Evolutionary conservation across 345 rosid species (phyloP).

Genomic region (Lepidium didymum): DNA sequence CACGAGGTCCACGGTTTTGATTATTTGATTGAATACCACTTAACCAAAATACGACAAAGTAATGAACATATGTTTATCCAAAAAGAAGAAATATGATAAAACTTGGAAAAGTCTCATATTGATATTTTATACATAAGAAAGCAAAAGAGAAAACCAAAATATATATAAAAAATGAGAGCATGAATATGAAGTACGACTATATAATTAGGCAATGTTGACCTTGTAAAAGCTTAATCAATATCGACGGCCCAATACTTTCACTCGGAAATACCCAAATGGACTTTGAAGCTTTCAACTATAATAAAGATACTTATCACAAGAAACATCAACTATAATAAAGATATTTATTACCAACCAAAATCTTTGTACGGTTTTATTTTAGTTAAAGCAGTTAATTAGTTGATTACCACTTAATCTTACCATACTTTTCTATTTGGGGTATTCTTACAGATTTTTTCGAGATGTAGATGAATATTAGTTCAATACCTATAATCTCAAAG

Average conservation of each 20-base stretch:
- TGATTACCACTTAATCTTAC: neutral
- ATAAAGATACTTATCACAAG: neutral
- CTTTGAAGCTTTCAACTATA: neutral
- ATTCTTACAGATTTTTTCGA: too few species aligned
- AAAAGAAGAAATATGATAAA: neutral
- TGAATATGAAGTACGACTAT: neutral
- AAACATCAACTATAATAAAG: neutral
- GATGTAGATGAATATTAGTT: too few species aligned
- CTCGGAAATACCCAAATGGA: neutral
- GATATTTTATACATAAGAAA: neutral
- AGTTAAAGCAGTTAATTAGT: neutral
- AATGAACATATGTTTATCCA: too few species aligned
- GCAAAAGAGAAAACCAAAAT: neutral
- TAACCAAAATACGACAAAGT: too few species aligned
- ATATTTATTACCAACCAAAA: neutral
- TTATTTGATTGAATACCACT: too few species aligned
- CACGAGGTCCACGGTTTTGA: neutral
- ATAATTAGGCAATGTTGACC: neutral
- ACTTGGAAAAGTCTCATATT: neutral
- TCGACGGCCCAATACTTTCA: slow-evolving; percentile 2
- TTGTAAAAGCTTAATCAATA: slow-evolving; percentile 3
- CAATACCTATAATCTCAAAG: too few species aligned
- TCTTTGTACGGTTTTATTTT: neutral
- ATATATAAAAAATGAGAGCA: neutral
- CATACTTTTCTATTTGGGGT: too few species aligned